A percentile compares a stretch with the other conserved stretches of the same genome.
Conservation (phyloP, 768 basidiomycete genomes). For the Pleurotus giganteus region DNA sequence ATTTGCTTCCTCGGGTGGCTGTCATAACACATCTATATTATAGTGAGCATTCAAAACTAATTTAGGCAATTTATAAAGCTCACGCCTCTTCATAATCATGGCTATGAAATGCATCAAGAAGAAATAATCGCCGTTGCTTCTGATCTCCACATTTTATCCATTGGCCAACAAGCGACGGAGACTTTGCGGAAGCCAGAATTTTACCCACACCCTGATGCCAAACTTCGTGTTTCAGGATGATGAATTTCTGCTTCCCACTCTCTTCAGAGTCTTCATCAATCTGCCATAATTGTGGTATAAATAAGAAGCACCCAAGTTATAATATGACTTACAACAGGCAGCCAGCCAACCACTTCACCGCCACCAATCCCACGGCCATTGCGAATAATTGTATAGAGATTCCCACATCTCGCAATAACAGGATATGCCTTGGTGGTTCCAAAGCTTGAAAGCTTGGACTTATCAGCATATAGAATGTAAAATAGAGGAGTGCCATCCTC, state of each 20-base stretch:
- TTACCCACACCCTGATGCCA: constrained; percentile 34
- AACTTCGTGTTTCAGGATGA: constrained; percentile 30
- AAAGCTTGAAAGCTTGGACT: constrained; percentile 35
- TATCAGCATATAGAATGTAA: constrained; percentile 40
- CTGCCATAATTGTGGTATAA: constrained; percentile 20
- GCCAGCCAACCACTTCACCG: constrained; percentile 35
- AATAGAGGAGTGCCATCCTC: constrained; percentile 22
- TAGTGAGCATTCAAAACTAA: neutral
- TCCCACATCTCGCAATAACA: constrained; percentile 29
- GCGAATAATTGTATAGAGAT: constrained; percentile 27
- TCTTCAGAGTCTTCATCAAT: constrained; percentile 29
- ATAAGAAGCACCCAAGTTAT: neutral
- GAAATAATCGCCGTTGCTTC: constrained; percentile 26
- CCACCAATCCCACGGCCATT: constrained; percentile 33
- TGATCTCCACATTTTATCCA: constrained; percentile 24
- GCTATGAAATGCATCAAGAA: constrained; percentile 34
- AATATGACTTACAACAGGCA: constrained; percentile 30
- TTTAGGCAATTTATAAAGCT: constrained; percentile 14
- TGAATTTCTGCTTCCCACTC: constrained; percentile 27
- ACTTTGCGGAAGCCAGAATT: constrained; percentile 25
- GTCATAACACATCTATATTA: constrained; percentile 34
- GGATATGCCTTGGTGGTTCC: constrained; percentile 36
- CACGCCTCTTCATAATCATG: constrained; percentile 48
- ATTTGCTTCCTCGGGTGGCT: constrained; percentile 25
- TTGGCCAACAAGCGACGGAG: constrained; percentile 18